Percentiles rank a stretch among this genome's conserved stretches.
Conservation (phyloP, 108 stramenopile genomes). For the Discostella stelligeroides region DNA sequence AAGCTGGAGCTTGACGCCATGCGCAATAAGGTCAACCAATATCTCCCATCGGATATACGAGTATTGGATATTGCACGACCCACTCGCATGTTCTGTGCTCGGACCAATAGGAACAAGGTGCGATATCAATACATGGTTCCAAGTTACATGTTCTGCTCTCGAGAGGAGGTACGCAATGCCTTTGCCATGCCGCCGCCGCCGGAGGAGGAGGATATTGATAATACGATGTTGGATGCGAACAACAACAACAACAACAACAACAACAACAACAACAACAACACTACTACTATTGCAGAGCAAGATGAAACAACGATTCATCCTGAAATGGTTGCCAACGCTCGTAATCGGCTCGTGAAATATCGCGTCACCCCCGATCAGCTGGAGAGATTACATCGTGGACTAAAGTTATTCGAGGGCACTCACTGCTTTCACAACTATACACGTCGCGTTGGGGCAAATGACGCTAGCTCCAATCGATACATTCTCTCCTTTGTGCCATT, state of each 20-base stretch:
- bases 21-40: conserved; percentile 67
- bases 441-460: conserved; percentile 61
- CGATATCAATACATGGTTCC: conserved; percentile 99
- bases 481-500: conserved; percentile 72
- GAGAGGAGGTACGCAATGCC: conserved; percentile 46
- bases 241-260: conserved; percentile 23
- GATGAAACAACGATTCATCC: conserved; percentile 36
- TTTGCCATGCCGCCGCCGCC: conserved; percentile 27
- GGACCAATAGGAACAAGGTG: conserved; percentile 86
- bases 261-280: conserved; percentile 31
- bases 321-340: conserved; percentile 50
- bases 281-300: conserved; percentile 41
- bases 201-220: conserved; percentile 23
- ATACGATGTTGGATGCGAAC: conserved; percentile 2
- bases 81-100: conserved; percentile 89
- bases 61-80: conserved; percentile 83
- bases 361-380: conserved; percentile 66
- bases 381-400: conserved; percentile 54
- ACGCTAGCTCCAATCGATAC: conserved; percentile 77
- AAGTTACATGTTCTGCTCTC: conserved; percentile 68
- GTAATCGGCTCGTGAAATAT: conserved; percentile 43
- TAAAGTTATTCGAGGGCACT: conserved; percentile 86
- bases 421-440: conserved; percentile 92
- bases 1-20: conserved; percentile 54
- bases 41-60: conserved; percentile 87